Base-by-base conservation (phyloP, 139 green algal genomes). In the Yamagishiella unicocca region DNA sequence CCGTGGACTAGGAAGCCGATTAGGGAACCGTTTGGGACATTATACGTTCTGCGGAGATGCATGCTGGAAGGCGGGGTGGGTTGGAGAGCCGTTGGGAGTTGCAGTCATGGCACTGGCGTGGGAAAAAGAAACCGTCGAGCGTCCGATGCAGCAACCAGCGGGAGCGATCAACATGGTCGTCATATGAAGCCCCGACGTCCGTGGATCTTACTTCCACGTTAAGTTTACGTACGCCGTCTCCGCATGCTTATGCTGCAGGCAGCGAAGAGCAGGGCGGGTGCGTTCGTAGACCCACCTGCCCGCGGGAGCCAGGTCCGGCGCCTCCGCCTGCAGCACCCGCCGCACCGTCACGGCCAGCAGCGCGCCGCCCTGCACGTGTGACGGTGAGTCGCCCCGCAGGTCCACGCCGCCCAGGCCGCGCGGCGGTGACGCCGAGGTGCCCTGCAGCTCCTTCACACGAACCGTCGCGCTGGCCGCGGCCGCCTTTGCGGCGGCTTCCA, bases 261-360 rank as follows among this genome's bases (percentile, higher is more conserved):
- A 19, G 6, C 8, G 62, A 6, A n/a, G n/a, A n/a, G 29, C 9
- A 40, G 62, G 6, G 62, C 62, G 62, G n/a, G 62, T 29, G n/a
- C 8, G 62, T 29, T 9, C 58, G 14, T 67, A n/a, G 58, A 67
- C 54, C 0, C 53, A 72, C 53, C 54, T 38, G 4, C 37, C 35
- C 22, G 33, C 14, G 1, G 33, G 7, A 10, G 62, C 62, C 22
- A 76, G 64, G 35, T 86, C 61, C 40, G 29, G 10, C 42, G 42
- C n/a, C 64, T 53, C 62, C 24, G 50, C 27, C 58, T 58, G 37
- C 55, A 84, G 17, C 27, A 10, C 4, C 14, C 77, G 77, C 24
- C 62, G 58, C 45, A 75, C 38, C 6, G 67, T 64, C 40, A 87
- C 86, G 10, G 62, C 76, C 75, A 87, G 77, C 77, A 87, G 67